Conservation (phyloP, 2,329 filamentous ascomycete genomes). For the Scedosporium aurantiacum region DNA sequence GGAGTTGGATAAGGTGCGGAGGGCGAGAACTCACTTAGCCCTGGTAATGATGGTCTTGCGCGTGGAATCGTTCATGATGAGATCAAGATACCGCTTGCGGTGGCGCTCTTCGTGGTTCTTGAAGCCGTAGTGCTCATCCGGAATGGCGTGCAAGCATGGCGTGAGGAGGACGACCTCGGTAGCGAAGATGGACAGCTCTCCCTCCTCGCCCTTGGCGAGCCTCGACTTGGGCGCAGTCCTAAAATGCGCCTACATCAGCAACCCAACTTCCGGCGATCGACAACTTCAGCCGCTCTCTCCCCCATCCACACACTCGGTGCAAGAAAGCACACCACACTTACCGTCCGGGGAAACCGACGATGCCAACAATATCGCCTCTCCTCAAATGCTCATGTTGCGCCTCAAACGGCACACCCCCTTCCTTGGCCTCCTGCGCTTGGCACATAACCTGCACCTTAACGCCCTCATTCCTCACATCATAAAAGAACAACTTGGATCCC, state of each 20-base stretch:
- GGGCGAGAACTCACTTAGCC: slow-evolving; percentile 24
- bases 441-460: slow-evolving; percentile 83
- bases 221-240: slow-evolving; percentile 83
- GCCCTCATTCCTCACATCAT: slow-evolving; percentile 60
- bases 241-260: neutral
- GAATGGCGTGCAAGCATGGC: slow-evolving; percentile 83
- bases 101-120: slow-evolving; percentile 90
- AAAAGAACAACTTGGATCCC: slow-evolving; percentile 82
- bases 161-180: slow-evolving; percentile 75
- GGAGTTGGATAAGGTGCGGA: neutral
- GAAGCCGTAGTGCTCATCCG: slow-evolving; percentile 85
- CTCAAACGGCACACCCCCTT: slow-evolving; percentile 58
- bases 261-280: neutral
- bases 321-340: no score
- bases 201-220: slow-evolving; percentile 64
- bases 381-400: slow-evolving; percentile 83
- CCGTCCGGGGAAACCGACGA: slow-evolving; percentile 66
- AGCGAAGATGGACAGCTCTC: slow-evolving; percentile 90
- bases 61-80: slow-evolving; percentile 90
- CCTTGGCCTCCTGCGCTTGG: slow-evolving; percentile 66
- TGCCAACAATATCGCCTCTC: slow-evolving; percentile 74
- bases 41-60: slow-evolving; percentile 76
- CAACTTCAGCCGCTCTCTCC: neutral
- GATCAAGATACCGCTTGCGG: slow-evolving; percentile 85
- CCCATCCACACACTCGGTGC: no score